These are phyloP conservation scores for Saccharum hybrid DNA, from an alignment of 202 grass and related monocot genomes.

Conservation along the genomic window DNA sequence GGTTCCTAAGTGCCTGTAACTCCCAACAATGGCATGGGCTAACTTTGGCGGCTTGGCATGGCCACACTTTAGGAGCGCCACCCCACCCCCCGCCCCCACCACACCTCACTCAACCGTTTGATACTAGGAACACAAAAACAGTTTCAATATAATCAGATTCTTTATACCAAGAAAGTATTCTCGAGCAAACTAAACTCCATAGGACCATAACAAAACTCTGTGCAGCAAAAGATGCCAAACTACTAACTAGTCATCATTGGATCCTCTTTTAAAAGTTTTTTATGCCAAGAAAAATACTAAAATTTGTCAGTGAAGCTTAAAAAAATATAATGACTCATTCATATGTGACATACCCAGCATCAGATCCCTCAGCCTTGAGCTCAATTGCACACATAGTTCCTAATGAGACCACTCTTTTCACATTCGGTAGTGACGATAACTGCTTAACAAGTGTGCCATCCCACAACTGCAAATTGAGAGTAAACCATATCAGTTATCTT, in stretches of 20 bases:
- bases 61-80: not conserved
- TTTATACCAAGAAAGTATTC: not conserved
- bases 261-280: not conserved
- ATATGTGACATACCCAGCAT: constrained; percentile 73
- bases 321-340: constrained; percentile 34
- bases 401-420: constrained; percentile 74
- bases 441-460: constrained; percentile 63
- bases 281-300: not conserved
- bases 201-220: not conserved
- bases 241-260: not conserved
- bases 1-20: not conserved
- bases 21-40: not conserved
- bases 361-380: constrained; percentile 75
- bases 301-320: constrained; percentile 7
- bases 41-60: not conserved
- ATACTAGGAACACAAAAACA: not conserved
- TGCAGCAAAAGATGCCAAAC: not conserved
- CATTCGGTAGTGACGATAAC: constrained; percentile 67
- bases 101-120: not conserved
- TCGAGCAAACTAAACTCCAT: not conserved
- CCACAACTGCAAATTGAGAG: constrained; percentile 76
- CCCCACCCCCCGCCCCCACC: not conserved
- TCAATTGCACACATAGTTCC: constrained; percentile 86
- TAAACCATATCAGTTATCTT: not conserved
- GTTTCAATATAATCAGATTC: not conserved